Base-by-base conservation (phyloP, 352 stramenopile genomes). In the Pythium utonaiense region DNA sequence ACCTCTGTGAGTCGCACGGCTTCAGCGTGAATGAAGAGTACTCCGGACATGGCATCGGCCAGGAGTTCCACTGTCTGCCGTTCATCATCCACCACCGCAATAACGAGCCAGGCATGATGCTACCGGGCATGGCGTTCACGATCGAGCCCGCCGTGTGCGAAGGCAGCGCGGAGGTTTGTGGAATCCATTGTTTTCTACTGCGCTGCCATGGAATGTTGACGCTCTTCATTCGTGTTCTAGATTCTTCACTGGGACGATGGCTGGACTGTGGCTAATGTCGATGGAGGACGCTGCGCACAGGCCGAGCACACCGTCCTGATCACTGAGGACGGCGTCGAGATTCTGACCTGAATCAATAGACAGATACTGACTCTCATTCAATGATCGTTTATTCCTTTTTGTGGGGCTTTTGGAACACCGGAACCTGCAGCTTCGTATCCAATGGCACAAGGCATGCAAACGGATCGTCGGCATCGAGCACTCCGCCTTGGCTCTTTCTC, bases 301-400 rank as follows among this genome's bases (percentile, higher is more conserved):
- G 98, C 98, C 56, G 97, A 99, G 67, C 96, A 99, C 77, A 99
- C 96, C n/a, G 79, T 99, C 16, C 73, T 99, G 13, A 91, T 99
- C 54, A 99, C 95, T 4, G 80, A 96, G 25, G 80, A 97, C 53
- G 96, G 96, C 38, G 89, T 97, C 3, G 93, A 98, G 55, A 90
- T 98, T 25, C 70, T 99, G 44, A 99, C 97, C n/a, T 91, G 78
- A 53, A 41, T 30, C 27, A 28, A 22, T 53, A 36, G 16, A 21
- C 22, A n/a, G 16, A 22, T 25, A 31, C 25, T 40, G 17, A 48
- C 21, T 31, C 50, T 66, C 30, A 56, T 38, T 69, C 48, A 38
- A 42, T 70, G 64, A 47, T 64, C 64, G n/a, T n/a, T n/a, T 30
- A 25, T 52, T 7, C n/a, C 2, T 49, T 24, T 21, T 64, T 45